A percentile compares a stretch with the other conserved stretches of the same genome.
These are phyloP conservation scores for Ramalina peruviana DNA, from an alignment of 495 filamentous ascomycete species.

Conservation along the genomic window DNA sequence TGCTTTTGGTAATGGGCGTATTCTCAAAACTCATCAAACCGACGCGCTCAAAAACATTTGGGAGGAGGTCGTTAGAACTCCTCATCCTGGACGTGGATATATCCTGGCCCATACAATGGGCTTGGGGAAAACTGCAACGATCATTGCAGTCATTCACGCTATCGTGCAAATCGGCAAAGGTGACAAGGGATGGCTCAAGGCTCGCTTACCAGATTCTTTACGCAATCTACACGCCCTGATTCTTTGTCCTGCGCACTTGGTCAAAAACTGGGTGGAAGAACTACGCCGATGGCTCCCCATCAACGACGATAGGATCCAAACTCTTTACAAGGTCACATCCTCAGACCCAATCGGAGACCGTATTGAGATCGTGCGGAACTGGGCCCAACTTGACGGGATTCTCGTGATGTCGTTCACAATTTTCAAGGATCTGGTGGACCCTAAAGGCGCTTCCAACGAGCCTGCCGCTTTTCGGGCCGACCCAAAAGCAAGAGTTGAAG, in stretches of 20 bases:
- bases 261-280: slow-evolving; percentile 78
- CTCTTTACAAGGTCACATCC: slow-evolving; percentile 34
- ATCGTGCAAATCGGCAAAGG: slow-evolving; percentile 53
- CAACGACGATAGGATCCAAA: slow-evolving; percentile 30
- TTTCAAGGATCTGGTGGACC: slow-evolving; percentile 37
- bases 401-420: slow-evolving; percentile 61
- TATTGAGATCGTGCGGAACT: slow-evolving; percentile 31
- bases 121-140: slow-evolving; percentile 85
- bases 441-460: slow-evolving; percentile 13
- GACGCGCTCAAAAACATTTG: slow-evolving; percentile 79
- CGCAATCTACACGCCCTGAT: slow-evolving; percentile 51
- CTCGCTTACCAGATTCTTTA: slow-evolving; percentile 54
- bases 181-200: slow-evolving; percentile 33
- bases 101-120: slow-evolving; percentile 90
- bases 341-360: slow-evolving; percentile 22
- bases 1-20: slow-evolving; percentile 25
- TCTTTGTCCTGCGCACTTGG: slow-evolving; percentile 58
- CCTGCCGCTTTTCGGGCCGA: neutral
- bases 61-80: slow-evolving; percentile 56
- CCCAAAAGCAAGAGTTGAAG: slow-evolving; percentile 6
- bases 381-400: slow-evolving; percentile 55
- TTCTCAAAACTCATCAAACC: slow-evolving; percentile 42
- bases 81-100: slow-evolving; percentile 49
- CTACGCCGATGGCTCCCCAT: slow-evolving; percentile 51
- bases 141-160: slow-evolving; percentile 65